Evolutionary conservation across 2,329 filamentous ascomycete species (phyloP).

Genomic region (Calonectria fujianensis): DNA sequence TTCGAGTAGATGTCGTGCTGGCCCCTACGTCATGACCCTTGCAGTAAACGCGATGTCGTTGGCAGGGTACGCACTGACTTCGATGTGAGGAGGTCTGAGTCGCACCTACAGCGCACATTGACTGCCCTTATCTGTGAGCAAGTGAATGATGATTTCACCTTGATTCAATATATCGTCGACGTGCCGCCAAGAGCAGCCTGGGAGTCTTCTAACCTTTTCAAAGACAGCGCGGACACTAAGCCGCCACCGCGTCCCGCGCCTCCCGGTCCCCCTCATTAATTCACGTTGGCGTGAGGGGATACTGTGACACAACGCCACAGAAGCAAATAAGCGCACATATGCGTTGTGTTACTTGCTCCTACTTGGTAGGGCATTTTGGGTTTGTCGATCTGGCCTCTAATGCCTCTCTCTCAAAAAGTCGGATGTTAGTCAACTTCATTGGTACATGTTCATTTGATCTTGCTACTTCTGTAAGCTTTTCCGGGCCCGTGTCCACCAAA

Average conservation of each 20-base stretch:
- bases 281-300: constrained; percentile 16
- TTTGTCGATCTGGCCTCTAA: constrained; percentile 18
- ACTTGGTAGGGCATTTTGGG: constrained; percentile 4
- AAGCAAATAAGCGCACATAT: constrained; percentile 26
- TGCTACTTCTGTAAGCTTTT: constrained; percentile 12
- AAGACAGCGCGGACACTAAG: not conserved
- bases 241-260: constrained; percentile 10
- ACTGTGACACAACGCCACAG: constrained; percentile 18
- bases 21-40: constrained; percentile 42
- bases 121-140: not conserved
- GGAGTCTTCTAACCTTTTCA: not conserved
- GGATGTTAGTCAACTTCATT: constrained; percentile 21
- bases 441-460: not conserved
- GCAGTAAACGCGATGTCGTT: constrained; percentile 23
- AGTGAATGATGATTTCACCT: not conserved
- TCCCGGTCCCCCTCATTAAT: constrained; percentile 4
- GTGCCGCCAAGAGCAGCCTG: not conserved
- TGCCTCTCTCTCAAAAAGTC: constrained; percentile 1
- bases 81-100: not conserved
- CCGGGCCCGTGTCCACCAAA: not conserved
- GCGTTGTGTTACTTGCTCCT: not conserved
- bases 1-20: constrained; percentile 19
- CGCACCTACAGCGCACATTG: constrained; percentile 6
- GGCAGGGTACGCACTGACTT: constrained; percentile 14
- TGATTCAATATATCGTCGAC: not conserved